Conservation (phyloP, 1,284 basidiomycete genomes). For the Cryptococcus hybrid region DNA sequence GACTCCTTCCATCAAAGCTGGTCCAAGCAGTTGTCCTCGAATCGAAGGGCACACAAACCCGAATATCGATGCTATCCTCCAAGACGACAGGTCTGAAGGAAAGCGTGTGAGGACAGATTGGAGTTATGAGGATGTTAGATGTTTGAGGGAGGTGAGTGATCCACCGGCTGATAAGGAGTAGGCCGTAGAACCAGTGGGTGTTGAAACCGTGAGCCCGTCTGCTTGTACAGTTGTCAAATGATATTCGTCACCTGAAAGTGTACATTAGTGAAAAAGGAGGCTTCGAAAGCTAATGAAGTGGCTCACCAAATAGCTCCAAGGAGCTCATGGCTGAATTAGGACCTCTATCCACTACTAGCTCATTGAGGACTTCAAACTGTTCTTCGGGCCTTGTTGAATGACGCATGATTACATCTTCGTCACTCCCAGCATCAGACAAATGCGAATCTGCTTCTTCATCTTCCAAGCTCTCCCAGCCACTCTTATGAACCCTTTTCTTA, state of each 20-base stretch:
- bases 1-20: constrained; percentile 94
- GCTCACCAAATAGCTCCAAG: constrained; percentile 58
- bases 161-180: constrained; percentile 99
- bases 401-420: no score
- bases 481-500: no score
- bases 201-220: constrained; percentile 93
- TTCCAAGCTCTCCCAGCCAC: no score
- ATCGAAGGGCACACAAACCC: constrained; percentile 98
- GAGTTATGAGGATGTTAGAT: constrained; percentile 92
- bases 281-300: no score
- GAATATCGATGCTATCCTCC: constrained; percentile 97
- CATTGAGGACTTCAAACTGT: constrained; percentile 97
- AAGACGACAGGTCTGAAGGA: constrained; percentile 98
- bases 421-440: no score
- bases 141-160: constrained; percentile 98
- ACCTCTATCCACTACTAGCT: constrained; percentile 95
- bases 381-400: constrained; percentile 77
- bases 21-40: constrained; percentile 98
- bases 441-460: no score
- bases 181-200: constrained; percentile 96
- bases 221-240: constrained; percentile 99
- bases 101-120: constrained; percentile 97
- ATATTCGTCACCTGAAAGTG: constrained; percentile 80
- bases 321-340: constrained; percentile 97
- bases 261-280: no score